A percentile compares a stretch with the other conserved stretches of the same genome.
phyloP scores from a whole-genome alignment of 139 green algal genomes.

The Astrephomene gubernaculifera region DNA sequence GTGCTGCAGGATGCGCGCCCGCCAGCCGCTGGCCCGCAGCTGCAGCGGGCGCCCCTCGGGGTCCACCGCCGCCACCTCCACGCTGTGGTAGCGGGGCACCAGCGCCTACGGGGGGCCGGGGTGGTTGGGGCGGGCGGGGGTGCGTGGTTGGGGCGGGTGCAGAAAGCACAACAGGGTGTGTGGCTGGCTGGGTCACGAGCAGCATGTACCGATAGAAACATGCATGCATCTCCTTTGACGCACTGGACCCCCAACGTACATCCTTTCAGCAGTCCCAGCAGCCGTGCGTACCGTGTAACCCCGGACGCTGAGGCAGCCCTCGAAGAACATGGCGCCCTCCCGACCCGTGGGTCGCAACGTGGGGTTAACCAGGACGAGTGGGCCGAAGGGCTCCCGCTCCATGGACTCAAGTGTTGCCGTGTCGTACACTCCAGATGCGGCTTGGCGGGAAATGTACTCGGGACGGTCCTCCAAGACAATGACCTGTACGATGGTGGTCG shows the following conservation, averaged over 20 bases:
- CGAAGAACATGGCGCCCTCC: constrained; percentile 17
- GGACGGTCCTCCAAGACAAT: constrained; percentile 24
- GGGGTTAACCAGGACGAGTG: constrained; percentile 30
- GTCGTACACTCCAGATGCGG: not conserved
- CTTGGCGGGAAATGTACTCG: constrained; percentile 26
- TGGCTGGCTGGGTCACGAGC: too few species aligned
- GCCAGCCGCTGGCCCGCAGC: constrained; percentile 67
- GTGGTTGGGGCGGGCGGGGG: not conserved
- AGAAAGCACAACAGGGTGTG: too few species aligned
- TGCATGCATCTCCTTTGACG: not conserved
- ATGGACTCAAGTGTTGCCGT: not conserved
- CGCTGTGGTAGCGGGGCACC: constrained; percentile 16
- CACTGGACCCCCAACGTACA: not conserved
- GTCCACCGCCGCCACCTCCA: constrained; percentile 77
- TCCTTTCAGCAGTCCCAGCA: not conserved
- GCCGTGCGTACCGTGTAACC: constrained; percentile 10
- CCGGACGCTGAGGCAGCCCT: constrained; percentile 39
- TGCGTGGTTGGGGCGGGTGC: too few species aligned
- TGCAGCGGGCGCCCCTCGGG: constrained; percentile 78
- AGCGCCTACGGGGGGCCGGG: constrained; percentile 1
- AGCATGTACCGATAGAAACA: too few species aligned
- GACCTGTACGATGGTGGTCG: constrained; percentile 5
- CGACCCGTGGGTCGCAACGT: not conserved
- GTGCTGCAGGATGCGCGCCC: constrained; percentile 97
- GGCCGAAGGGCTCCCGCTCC: constrained; percentile 20